phyloP scores from a whole-genome alignment of 2,329 filamentous ascomycete species.

The Hymenoscyphus scutula region DNA sequence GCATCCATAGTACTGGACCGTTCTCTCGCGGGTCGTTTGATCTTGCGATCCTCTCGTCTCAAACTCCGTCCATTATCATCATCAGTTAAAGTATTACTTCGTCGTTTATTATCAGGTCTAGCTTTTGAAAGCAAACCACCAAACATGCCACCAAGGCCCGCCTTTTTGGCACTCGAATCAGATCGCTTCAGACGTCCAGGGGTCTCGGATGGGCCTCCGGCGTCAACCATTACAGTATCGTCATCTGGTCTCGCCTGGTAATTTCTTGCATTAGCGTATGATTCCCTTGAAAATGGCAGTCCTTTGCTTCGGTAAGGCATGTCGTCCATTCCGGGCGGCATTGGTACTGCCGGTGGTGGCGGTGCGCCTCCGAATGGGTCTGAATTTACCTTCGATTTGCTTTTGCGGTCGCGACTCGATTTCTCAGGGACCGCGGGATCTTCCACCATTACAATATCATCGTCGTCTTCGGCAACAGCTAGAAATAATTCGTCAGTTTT shows the following conservation, averaged over 20 bases:
- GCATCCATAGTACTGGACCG: constrained; percentile 45
- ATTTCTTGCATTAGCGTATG: constrained; percentile 42
- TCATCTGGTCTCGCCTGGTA: constrained; percentile 65
- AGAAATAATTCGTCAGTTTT: constrained; percentile 21
- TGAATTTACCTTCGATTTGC: constrained; percentile 43
- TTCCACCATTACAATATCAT: constrained; percentile 51
- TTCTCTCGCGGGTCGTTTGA: constrained; percentile 33
- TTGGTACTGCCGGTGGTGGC: constrained; percentile 34
- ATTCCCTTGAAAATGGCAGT: constrained; percentile 28
- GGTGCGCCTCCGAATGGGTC: constrained; percentile 24
- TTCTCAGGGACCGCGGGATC: constrained; percentile 48
- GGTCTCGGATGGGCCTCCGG: constrained; percentile 44
- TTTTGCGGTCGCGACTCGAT: constrained; percentile 41
- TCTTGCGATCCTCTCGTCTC: constrained; percentile 39
- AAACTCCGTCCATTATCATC: constrained; percentile 42
- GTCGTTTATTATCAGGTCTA: constrained; percentile 47
- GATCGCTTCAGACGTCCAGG: constrained; percentile 50
- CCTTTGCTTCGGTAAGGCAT: constrained; percentile 30
- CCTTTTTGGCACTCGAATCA: constrained; percentile 60
- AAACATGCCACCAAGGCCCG: constrained; percentile 60
- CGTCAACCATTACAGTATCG: constrained; percentile 58
- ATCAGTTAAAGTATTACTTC: constrained; percentile 50
- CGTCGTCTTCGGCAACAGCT: constrained; percentile 42
- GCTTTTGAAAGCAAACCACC: constrained; percentile 52
- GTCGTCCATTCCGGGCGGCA: constrained; percentile 33